phyloP scores from a whole-genome alignment of 768 basidiomycete genomes.

The Calocera cornea region DNA sequence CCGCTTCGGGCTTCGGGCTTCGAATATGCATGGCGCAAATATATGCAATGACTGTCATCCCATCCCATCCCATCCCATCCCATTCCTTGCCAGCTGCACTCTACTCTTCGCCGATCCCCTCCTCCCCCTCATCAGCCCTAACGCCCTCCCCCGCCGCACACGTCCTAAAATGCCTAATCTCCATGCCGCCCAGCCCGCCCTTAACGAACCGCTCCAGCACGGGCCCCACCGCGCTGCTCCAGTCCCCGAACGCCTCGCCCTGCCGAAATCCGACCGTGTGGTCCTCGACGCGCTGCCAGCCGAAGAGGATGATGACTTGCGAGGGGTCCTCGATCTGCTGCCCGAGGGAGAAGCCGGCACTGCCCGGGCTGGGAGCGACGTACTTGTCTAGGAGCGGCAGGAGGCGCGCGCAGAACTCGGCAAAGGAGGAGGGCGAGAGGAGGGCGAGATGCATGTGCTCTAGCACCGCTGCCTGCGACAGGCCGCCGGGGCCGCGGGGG shows the following conservation, averaged over 20 bases:
- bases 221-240: neutral
- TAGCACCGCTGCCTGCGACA: neutral
- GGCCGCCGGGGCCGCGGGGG: neutral
- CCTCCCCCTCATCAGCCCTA: neutral
- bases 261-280: neutral
- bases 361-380: neutral
- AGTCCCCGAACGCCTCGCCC: neutral
- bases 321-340: neutral
- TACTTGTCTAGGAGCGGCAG: neutral
- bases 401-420: neutral
- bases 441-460: neutral
- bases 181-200: neutral
- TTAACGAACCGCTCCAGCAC: neutral
- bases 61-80: too few species aligned
- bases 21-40: too few species aligned
- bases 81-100: too few species aligned
- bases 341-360: neutral
- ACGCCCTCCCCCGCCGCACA: neutral
- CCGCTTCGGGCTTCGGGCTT: too few species aligned
- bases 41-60: too few species aligned
- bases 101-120: too few species aligned
- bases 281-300: neutral
- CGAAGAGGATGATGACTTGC: neutral
- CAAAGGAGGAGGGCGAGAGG: neutral
- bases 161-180: neutral